These are phyloP conservation scores for Coniochaeta prunicola DNA, from an alignment of 2,329 filamentous ascomycete genomes.

Conservation along the genomic window DNA sequence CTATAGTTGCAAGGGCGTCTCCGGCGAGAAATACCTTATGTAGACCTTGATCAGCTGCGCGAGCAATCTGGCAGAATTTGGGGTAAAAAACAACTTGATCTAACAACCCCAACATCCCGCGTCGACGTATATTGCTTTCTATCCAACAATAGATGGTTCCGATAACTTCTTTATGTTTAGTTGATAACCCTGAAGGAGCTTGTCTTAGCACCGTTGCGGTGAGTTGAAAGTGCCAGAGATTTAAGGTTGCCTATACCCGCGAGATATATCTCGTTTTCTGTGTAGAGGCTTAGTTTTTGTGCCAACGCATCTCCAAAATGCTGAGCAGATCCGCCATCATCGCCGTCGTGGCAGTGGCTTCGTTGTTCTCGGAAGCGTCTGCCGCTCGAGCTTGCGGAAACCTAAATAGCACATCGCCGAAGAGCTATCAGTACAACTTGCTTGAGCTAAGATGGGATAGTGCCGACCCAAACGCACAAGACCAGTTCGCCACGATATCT, in stretches of 20 bases:
- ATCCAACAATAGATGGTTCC: conserved; percentile 11
- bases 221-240: background rate
- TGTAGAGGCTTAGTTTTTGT: background rate
- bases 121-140: background rate
- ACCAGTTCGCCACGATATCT: conserved; percentile 18
- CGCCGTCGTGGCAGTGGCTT: conserved; percentile 6
- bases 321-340: background rate
- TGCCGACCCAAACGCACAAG: conserved; percentile 12
- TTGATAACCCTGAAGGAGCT: background rate
- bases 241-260: background rate
- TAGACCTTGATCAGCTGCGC: background rate
- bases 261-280: background rate
- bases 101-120: background rate
- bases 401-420: conserved; percentile 5
- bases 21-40: background rate
- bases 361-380: conserved; percentile 7
- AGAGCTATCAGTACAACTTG: conserved; percentile 17
- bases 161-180: background rate
- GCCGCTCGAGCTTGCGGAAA: conserved; percentile 18
- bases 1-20: background rate
- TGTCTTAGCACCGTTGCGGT: background rate
- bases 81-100: conserved; percentile 3
- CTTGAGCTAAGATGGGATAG: conserved; percentile 23
- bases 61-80: conserved; percentile 10
- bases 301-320: background rate